Conservation (phyloP, 2,329 filamentous ascomycete genomes). For the Pyrenophora tritici-repentis region DNA sequence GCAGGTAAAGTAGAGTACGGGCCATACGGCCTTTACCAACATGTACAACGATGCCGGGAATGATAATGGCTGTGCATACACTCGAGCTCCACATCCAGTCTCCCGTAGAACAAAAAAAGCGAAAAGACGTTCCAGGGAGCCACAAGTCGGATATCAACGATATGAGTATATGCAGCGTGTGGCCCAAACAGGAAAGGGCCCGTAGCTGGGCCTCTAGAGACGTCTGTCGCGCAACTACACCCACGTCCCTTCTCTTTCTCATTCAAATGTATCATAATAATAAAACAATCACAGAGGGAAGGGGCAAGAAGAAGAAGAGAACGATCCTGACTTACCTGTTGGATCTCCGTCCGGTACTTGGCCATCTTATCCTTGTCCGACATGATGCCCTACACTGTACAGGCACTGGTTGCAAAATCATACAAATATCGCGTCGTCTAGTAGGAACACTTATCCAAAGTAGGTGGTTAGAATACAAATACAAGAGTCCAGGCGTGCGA, state of each 20-base stretch:
- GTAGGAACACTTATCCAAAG: neutral
- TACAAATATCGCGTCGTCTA: slow-evolving; percentile 4
- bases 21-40: neutral
- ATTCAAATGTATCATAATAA: neutral
- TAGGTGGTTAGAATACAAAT: neutral
- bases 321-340: slow-evolving; percentile 70
- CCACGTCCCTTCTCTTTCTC: slow-evolving; percentile 3
- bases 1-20: slow-evolving; percentile 9
- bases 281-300: neutral
- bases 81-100: neutral
- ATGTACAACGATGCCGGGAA: neutral
- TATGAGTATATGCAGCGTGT: slow-evolving; percentile 9
- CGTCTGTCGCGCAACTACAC: no score
- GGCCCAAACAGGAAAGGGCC: slow-evolving; percentile 7
- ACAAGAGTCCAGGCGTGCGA: neutral
- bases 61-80: neutral
- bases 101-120: neutral
- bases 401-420: neutral
- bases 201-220: neutral
- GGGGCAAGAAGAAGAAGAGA: neutral
- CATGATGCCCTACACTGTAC: slow-evolving; percentile 55
- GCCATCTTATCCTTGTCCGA: slow-evolving; percentile 74
- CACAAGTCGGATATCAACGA: slow-evolving; percentile 9
- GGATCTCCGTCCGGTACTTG: slow-evolving; percentile 98
- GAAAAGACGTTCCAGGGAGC: neutral